A percentile compares a stretch with the other conserved stretches of the same genome.
These are phyloP conservation scores for Nitzschia sp. DNA, from an alignment of 108 stramenopile genomes.

Conservation along the genomic window DNA sequence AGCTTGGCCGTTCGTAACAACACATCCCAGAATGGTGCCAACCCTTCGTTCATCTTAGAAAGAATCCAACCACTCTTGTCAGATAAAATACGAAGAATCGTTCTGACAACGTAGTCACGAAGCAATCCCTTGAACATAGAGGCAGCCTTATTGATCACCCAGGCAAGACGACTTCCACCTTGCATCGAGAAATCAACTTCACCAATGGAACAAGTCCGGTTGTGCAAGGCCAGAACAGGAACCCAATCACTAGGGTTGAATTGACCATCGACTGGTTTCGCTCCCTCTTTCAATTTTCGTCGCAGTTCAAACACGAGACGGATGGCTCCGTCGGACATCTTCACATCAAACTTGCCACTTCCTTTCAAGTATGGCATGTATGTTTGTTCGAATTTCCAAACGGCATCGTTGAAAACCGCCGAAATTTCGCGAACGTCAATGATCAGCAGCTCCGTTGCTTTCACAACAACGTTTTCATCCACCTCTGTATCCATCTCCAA, in stretches of 20 bases:
- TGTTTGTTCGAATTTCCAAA: constrained; percentile 89
- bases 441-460: constrained; percentile 77
- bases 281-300: constrained; percentile 40
- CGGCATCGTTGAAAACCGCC: constrained; percentile 74
- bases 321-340: constrained; percentile 72
- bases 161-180: constrained; percentile 74
- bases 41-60: constrained; percentile 65
- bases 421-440: constrained; percentile 84
- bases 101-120: constrained; percentile 75
- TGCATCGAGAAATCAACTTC: constrained; percentile 72
- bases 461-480: constrained; percentile 44
- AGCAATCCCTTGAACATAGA: constrained; percentile 70
- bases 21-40: constrained; percentile 79
- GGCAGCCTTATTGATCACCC: constrained; percentile 85
- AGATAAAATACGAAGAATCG: constrained; percentile 60
- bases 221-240: constrained; percentile 84
- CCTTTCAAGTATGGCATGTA: constrained; percentile 90
- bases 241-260: constrained; percentile 52
- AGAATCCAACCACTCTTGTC: constrained; percentile 80
- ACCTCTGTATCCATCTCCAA: constrained; percentile 33
- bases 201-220: constrained; percentile 72
- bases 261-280: constrained; percentile 26
- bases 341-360: constrained; percentile 71
- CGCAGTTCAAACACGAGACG: constrained; percentile 84
- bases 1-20: constrained; percentile 73